Conservation (phyloP, 768 basidiomycete genomes). For the Ramaria sp. region DNA sequence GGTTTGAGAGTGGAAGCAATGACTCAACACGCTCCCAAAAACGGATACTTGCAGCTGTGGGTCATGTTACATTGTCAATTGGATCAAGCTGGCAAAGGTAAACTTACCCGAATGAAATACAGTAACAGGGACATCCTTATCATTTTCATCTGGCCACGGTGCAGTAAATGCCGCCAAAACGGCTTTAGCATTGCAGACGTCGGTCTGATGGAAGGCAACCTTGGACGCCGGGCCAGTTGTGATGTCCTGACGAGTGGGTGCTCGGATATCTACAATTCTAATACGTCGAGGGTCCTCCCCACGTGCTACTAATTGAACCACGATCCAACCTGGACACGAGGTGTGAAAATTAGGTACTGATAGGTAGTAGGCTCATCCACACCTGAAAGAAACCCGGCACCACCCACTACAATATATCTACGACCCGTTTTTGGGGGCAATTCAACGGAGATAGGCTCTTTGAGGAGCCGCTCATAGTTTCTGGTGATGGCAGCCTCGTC, state of each 20-base stretch:
- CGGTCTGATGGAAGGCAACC: slow-evolving; percentile 46
- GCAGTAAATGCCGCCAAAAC: slow-evolving; percentile 51
- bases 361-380: neutral
- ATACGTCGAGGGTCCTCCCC: slow-evolving; percentile 61
- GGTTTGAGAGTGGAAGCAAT: slow-evolving; percentile 42
- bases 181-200: slow-evolving; percentile 42
- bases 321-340: slow-evolving; percentile 58
- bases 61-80: neutral
- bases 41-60: slow-evolving; percentile 58
- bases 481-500: slow-evolving; percentile 30
- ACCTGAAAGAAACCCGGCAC: slow-evolving; percentile 33
- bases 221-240: slow-evolving; percentile 38
- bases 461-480: slow-evolving; percentile 27
- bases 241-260: slow-evolving; percentile 47
- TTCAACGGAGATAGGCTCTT: slow-evolving; percentile 21
- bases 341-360: neutral
- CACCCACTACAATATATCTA: slow-evolving; percentile 67
- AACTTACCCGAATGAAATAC: slow-evolving; percentile 45
- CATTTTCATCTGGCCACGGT: slow-evolving; percentile 36
- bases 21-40: slow-evolving; percentile 54
- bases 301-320: slow-evolving; percentile 51
- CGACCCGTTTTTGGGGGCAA: slow-evolving; percentile 62
- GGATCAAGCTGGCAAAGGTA: too few species aligned
- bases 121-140: slow-evolving; percentile 34
- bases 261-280: slow-evolving; percentile 55